A percentile compares a stretch with the other conserved stretches of the same genome.
Evolutionary conservation across 2,329 filamentous ascomycete genomes (phyloP).

Genomic region (Diplodia intermedia): DNA sequence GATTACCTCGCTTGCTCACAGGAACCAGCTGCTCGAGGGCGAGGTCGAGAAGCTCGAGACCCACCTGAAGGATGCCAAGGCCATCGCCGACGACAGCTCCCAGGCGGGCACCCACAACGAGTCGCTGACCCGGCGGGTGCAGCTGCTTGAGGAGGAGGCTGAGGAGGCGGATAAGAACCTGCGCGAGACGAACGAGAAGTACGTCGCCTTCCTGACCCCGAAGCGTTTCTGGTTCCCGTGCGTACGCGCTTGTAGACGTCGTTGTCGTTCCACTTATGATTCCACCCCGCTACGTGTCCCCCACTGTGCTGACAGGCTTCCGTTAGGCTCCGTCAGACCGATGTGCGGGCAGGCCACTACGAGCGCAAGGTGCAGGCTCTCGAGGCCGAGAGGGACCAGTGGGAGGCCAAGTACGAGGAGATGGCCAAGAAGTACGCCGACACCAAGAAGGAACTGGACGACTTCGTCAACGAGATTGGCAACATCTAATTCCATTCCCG

Average conservation of each 20-base stretch:
- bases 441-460: slow-evolving; percentile 88
- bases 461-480: slow-evolving; percentile 89
- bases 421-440: slow-evolving; percentile 87
- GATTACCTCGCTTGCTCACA: slow-evolving; percentile 94
- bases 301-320: slow-evolving; percentile 14
- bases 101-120: slow-evolving; percentile 90
- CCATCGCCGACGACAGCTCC: slow-evolving; percentile 79
- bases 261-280: slow-evolving; percentile 16
- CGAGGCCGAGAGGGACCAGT: slow-evolving; percentile 88
- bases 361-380: slow-evolving; percentile 99
- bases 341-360: slow-evolving; percentile 98
- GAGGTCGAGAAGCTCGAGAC: slow-evolving; percentile 94
- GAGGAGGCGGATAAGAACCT: slow-evolving; percentile 96
- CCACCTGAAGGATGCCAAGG: slow-evolving; percentile 85
- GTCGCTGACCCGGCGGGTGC: slow-evolving; percentile 86
- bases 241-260: slow-evolving; percentile 24
- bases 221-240: slow-evolving; percentile 28
- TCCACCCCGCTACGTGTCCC: slow-evolving; percentile 21
- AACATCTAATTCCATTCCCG: slow-evolving; percentile 72
- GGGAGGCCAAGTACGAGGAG: slow-evolving; percentile 98
- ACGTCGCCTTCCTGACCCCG: slow-evolving; percentile 53
- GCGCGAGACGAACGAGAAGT: slow-evolving; percentile 99
- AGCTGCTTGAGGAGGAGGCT: slow-evolving; percentile 96
- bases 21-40: slow-evolving; percentile 86
- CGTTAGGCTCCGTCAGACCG: slow-evolving; percentile 91